Base-by-base conservation (phyloP, 1,284 basidiomycete species). In the Microbotryum saponariae region DNA sequence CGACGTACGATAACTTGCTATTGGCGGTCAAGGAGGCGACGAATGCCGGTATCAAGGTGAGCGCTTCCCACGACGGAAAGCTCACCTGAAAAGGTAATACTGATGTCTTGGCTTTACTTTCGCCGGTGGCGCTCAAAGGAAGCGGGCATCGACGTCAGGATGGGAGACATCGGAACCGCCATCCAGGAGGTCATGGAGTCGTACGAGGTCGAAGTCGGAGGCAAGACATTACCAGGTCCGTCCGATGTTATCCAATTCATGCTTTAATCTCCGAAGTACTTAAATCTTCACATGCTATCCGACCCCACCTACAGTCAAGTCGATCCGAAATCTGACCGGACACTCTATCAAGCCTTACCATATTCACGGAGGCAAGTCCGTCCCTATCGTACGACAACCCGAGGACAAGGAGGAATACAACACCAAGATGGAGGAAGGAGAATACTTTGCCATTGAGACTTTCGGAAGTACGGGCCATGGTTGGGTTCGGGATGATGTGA, bases 151-250 rank as follows among this genome's bases (percentile, higher is more conserved):
- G 96, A 98, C 73, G 90, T 89, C 1, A 84, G 93, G 51, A 80
- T 98, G 53, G 92, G 91, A 64, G 94, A 98, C 74, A 82, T 99
- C 46, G 96, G 87, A 8, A 92, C 85, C 0, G 82, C 83, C 47
- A 93, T 98, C 63, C 94, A 99, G 75, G 96, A 99, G 76, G 93
- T 92, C 4, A 98, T 99, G 96, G 93, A 97, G 75, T 91, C 89
- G 6, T 97, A 97, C 74, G 96, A 98, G 75, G 92, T 98, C 21
- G 91, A 93, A 73, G 84, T 92, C 23, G 81, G 85, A 33, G 88
- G 91, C 46, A 91, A 93, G 75, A 82, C 86, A 23, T 82, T 86
- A 69, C 91, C 87, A 63, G 89, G 91, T 93, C 60, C 59, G 83
- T 76, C 10, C 0, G 20, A 42, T 42, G 12, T 4, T 10, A 44